Conservation (phyloP, 2,329 filamentous ascomycete genomes). For the Nemania bipapillata region DNA sequence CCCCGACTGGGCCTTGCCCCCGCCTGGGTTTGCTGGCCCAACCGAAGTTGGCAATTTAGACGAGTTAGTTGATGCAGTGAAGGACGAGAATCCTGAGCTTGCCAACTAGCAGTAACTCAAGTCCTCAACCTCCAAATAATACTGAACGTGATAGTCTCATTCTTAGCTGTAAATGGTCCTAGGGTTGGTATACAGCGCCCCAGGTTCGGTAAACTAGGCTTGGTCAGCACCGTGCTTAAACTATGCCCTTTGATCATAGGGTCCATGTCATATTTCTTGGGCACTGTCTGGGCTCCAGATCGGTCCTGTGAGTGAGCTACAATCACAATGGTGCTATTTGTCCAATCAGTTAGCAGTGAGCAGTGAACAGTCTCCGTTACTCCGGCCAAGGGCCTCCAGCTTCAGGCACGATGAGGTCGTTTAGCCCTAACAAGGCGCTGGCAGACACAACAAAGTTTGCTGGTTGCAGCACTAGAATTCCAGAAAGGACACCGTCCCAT, state of each 20-base stretch:
- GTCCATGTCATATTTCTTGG: conserved; percentile 16
- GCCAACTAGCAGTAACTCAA: conserved; percentile 44
- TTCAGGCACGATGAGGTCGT: conserved; percentile 7
- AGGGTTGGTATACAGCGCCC: conserved; percentile 5
- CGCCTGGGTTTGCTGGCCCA: conserved; percentile 76
- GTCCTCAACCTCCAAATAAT: neutral
- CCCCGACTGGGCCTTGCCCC: conserved; percentile 87
- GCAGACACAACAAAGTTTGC: conserved; percentile 31
- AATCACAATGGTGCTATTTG: neutral
- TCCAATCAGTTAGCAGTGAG: conserved; percentile 15
- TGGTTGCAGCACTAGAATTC: conserved; percentile 25
- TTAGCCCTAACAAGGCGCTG: conserved; percentile 18
- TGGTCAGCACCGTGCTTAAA: conserved; percentile 2
- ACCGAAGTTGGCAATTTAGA: conserved; percentile 72
- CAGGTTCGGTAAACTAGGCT: conserved; percentile 26
- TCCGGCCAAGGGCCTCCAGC: conserved; percentile 4
- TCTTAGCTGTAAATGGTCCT: conserved; percentile 1
- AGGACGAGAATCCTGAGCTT: conserved; percentile 57
- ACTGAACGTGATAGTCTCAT: conserved; percentile 12
- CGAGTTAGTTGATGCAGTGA: conserved; percentile 67
- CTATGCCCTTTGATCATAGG: conserved; percentile 25
- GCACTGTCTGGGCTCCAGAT: conserved; percentile 19
- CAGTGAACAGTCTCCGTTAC: conserved; percentile 1
- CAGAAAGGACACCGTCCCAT: conserved; percentile 8
- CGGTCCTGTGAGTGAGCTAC: conserved; percentile 16